These are phyloP conservation scores for Earliella scabrosa DNA, from an alignment of 1,284 basidiomycete genomes.

Conservation along the genomic window DNA sequence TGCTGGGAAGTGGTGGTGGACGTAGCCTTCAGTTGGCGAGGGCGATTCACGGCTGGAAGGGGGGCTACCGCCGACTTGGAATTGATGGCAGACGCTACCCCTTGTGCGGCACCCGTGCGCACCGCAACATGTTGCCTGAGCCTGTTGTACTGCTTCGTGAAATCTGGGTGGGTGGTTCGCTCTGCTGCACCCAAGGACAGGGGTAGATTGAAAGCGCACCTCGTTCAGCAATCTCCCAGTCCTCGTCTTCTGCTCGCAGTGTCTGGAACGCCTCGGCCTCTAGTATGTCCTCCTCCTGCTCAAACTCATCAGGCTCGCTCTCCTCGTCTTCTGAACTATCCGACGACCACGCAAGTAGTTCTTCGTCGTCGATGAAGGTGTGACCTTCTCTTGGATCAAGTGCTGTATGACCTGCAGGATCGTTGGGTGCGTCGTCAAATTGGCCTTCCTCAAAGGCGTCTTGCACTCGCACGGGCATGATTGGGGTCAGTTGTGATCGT, in stretches of 20 bases:
- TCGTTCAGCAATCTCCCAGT: conserved; percentile 88
- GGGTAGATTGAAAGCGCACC: conserved; percentile 43
- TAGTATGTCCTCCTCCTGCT: conserved; percentile 31
- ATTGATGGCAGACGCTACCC: conserved; percentile 54
- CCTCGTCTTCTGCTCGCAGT: conserved; percentile 81
- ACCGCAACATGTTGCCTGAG: conserved; percentile 84
- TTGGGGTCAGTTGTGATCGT: not conserved
- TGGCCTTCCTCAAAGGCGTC: conserved; percentile 30
- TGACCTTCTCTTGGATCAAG: conserved; percentile 29
- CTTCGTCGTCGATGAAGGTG: conserved; percentile 35
- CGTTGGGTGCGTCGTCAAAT: conserved; percentile 36
- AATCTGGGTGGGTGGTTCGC: conserved; percentile 61
- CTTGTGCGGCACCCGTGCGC: conserved; percentile 66
- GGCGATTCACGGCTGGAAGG: conserved; percentile 78
- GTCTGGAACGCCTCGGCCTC: conserved; percentile 48
- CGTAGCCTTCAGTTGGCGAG: conserved; percentile 36
- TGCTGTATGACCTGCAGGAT: conserved; percentile 8
- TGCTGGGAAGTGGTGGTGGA: not conserved
- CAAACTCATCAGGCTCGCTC: conserved; percentile 31
- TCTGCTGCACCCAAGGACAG: not conserved
- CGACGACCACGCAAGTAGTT: conserved; percentile 31
- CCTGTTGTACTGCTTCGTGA: conserved; percentile 96
- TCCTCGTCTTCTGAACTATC: conserved; percentile 27
- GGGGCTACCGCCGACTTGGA: conserved; percentile 54
- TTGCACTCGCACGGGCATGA: not conserved